Evolutionary conservation across 2,329 filamentous ascomycete species (phyloP).

Genomic region (Nigrograna mackinnonii): DNA sequence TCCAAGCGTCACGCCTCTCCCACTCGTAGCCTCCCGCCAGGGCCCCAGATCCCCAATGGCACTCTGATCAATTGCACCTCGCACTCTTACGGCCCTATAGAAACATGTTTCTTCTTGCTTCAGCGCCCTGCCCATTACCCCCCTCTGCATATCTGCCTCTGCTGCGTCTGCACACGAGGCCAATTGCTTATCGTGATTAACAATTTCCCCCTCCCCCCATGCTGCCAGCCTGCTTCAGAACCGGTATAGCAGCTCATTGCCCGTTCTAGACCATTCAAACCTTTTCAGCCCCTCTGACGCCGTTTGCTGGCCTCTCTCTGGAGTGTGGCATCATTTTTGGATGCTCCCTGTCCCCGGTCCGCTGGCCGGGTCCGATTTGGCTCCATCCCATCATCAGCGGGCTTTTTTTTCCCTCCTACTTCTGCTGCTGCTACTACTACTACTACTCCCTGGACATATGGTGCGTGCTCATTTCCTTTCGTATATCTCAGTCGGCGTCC

Average conservation of each 20-base stretch:
- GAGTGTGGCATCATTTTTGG: conserved; percentile 28
- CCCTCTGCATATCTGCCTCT: conserved; percentile 22
- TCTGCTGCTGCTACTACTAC: conserved; percentile 12
- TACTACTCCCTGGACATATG: conserved; percentile 22
- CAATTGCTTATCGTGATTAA: conserved; percentile 29
- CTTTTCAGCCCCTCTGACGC: conserved; percentile 18
- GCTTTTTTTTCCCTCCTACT: conserved; percentile 23
- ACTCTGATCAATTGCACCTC: conserved; percentile 24
- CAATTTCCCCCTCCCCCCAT: conserved; percentile 20
- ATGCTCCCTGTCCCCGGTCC: background rate
- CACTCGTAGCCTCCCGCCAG: conserved; percentile 21
- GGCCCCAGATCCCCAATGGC: conserved; percentile 25
- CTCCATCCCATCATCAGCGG: conserved; percentile 24
- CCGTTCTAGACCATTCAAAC: conserved; percentile 26
- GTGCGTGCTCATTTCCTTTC: conserved; percentile 34
- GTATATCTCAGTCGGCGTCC: conserved; percentile 25
- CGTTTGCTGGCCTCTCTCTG: conserved; percentile 19
- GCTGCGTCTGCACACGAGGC: conserved; percentile 27
- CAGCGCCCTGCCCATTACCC: conserved; percentile 11
- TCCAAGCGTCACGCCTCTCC: conserved; percentile 33
- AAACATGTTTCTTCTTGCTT: conserved; percentile 29
- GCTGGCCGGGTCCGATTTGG: no score
- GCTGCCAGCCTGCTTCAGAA: conserved; percentile 17
- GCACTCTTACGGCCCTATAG: conserved; percentile 31
- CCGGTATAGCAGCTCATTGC: conserved; percentile 20